A percentile compares a stretch with the other conserved stretches of the same genome.
Evolutionary conservation across 495 filamentous ascomycete species (phyloP).

Genomic region (Xylaria longipes): DNA sequence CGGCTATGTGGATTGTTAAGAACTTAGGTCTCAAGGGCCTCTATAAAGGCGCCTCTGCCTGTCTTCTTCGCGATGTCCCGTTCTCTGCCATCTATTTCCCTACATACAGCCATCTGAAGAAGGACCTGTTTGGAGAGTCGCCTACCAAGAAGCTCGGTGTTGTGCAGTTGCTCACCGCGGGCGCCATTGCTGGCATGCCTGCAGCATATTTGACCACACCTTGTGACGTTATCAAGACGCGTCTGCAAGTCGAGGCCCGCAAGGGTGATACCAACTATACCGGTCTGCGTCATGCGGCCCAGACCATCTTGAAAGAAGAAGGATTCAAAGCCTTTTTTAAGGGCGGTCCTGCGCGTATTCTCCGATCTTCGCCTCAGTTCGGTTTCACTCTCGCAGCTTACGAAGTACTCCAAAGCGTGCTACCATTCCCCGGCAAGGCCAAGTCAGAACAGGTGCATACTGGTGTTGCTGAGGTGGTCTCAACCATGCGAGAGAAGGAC

Average conservation of each 20-base stretch:
- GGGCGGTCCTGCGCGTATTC: constrained; percentile 90
- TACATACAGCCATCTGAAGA: constrained; percentile 91
- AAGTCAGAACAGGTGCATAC: constrained; percentile 47
- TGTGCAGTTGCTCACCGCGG: constrained; percentile 89
- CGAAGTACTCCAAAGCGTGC: constrained; percentile 81
- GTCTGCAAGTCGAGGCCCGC: constrained; percentile 93
- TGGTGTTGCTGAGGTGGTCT: constrained; percentile 44
- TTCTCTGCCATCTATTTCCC: constrained; percentile 99
- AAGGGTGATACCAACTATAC: constrained; percentile 91
- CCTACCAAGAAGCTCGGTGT: constrained; percentile 90
- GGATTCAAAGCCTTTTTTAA: constrained; percentile 98
- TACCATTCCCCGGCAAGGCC: constrained; percentile 78
- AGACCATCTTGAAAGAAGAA: constrained; percentile 84
- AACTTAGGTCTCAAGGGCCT: constrained; percentile 94
- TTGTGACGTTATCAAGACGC: constrained; percentile 98
- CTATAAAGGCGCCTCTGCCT: constrained; percentile 97
- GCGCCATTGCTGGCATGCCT: constrained; percentile 98
- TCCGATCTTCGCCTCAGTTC: constrained; percentile 95
- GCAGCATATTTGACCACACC: constrained; percentile 97
- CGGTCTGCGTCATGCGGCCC: constrained; percentile 83
- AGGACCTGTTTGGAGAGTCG: constrained; percentile 90
- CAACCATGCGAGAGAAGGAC: constrained; percentile 58
- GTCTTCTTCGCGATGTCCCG: constrained; percentile 91
- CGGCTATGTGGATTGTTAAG: constrained; percentile 95
- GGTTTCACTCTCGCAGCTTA: constrained; percentile 96